A percentile compares a stretch with the other conserved stretches of the same genome.
Evolutionary conservation across 2,329 filamentous ascomycete species (phyloP).

Genomic region (Sarocladium strictum): DNA sequence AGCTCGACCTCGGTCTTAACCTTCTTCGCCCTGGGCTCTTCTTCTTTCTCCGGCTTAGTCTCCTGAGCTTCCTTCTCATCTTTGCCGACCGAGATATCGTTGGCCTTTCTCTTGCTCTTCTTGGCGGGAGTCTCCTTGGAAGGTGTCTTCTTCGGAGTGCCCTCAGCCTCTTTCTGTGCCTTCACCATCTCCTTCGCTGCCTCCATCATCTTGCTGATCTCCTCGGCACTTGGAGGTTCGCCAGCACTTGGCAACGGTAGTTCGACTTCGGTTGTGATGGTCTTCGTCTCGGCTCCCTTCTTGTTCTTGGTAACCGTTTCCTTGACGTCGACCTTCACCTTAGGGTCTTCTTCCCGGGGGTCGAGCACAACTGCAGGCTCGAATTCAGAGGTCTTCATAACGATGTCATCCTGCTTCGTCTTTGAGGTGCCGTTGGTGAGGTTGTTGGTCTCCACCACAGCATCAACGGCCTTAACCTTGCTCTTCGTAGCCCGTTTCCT

Average conservation of each 20-base stretch:
- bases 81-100: constrained; percentile 63
- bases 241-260: constrained; percentile 55
- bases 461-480: constrained; percentile 33
- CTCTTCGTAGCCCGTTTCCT: constrained; percentile 46
- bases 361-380: constrained; percentile 43
- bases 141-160: constrained; percentile 35
- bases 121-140: constrained; percentile 31
- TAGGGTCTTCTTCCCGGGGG: constrained; percentile 48
- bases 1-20: constrained; percentile 75
- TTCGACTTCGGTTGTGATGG: constrained; percentile 66
- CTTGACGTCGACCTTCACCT: constrained; percentile 65
- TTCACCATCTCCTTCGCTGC: constrained; percentile 84
- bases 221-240: constrained; percentile 67
- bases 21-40: constrained; percentile 61
- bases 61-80: constrained; percentile 42
- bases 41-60: constrained; percentile 26
- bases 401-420: constrained; percentile 25
- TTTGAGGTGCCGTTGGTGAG: constrained; percentile 25
- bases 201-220: constrained; percentile 76
- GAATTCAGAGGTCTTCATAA: constrained; percentile 42
- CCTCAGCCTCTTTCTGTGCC: constrained; percentile 31
- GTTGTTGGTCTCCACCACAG: constrained; percentile 20
- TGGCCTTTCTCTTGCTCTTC: constrained; percentile 67
- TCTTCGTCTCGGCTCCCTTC: constrained; percentile 59
- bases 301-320: constrained; percentile 51